phyloP scores from a whole-genome alignment of 1,139 yeast species.

The Candida tunisiensis region DNA sequence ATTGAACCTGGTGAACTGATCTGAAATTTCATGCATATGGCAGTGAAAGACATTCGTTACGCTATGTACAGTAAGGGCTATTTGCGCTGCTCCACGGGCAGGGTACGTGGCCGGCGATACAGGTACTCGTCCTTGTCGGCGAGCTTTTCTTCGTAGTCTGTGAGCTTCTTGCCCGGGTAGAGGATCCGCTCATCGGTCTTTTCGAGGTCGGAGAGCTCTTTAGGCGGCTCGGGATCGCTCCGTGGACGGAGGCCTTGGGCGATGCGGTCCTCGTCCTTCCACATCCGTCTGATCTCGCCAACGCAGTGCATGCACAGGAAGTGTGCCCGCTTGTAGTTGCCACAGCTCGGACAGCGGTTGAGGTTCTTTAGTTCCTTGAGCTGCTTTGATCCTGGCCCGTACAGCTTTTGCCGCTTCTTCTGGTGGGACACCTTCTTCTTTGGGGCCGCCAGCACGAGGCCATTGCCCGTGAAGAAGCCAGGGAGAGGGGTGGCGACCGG shows the following conservation, averaged over 20 bases:
- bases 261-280: slow-evolving; percentile 46
- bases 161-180: slow-evolving; percentile 42
- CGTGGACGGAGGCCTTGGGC: too few relatives aligned
- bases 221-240: too few relatives aligned
- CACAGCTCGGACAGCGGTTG: slow-evolving; percentile 91
- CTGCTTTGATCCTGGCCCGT: too few relatives aligned
- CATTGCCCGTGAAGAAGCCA: too few relatives aligned
- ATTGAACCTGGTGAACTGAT: too few relatives aligned
- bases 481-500: too few relatives aligned
- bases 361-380: slow-evolving; percentile 58
- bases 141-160: slow-evolving; percentile 30
- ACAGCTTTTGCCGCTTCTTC: slow-evolving; percentile 71
- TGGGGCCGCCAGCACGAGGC: slow-evolving; percentile 75
- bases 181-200: slow-evolving; percentile 32
- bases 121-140: slow-evolving; percentile 49
- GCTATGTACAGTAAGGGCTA: background rate
- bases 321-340: slow-evolving; percentile 78
- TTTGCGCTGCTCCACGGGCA: slow-evolving; percentile 26
- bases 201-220: slow-evolving; percentile 44
- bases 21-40: too few relatives aligned
- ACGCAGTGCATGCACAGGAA: slow-evolving; percentile 90
- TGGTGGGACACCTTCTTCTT: slow-evolving; percentile 82
- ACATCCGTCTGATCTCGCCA: slow-evolving; percentile 55
- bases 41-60: background rate
- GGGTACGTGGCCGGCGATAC: slow-evolving; percentile 37